A percentile compares a stretch with the other conserved stretches of the same genome.
Evolutionary conservation across 2,329 filamentous ascomycete genomes (phyloP).

Genomic region (Pyrenophora seminiperda): DNA sequence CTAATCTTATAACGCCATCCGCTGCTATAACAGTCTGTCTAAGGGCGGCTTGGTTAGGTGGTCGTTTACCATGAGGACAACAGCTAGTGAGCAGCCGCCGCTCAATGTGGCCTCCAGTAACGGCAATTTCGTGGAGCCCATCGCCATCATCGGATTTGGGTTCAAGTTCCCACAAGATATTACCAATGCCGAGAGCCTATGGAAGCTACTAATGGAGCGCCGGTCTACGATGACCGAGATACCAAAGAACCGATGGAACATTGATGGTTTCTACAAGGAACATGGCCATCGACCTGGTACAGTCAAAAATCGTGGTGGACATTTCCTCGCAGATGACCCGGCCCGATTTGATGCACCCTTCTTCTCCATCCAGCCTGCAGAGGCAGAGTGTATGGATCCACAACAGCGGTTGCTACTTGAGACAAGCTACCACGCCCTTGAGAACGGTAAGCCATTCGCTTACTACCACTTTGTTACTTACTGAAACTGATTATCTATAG

Average conservation of each 20-base stretch:
- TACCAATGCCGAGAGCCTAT: slow-evolving; percentile 19
- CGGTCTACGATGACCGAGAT: slow-evolving; percentile 21
- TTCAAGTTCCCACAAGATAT: slow-evolving; percentile 32
- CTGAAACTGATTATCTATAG: not conserved
- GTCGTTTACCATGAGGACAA: no score
- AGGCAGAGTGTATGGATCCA: slow-evolving; percentile 35
- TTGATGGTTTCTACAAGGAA: slow-evolving; percentile 25
- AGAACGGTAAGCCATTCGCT: slow-evolving; percentile 21
- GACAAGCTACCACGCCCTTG: slow-evolving; percentile 35
- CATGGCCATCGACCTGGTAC: slow-evolving; percentile 13
- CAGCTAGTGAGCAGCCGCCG: no score
- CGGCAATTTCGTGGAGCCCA: not conserved
- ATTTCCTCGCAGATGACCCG: slow-evolving; percentile 28
- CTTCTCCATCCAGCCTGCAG: slow-evolving; percentile 24
- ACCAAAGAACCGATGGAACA: slow-evolving; percentile 25
- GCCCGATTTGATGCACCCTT: slow-evolving; percentile 31
- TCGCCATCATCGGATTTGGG: slow-evolving; percentile 48
- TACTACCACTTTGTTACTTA: not conserved
- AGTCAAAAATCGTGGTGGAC: slow-evolving; percentile 18
- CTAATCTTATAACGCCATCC: no score
- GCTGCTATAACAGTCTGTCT: no score
- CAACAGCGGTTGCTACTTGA: slow-evolving; percentile 35
- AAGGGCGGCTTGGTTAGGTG: no score
- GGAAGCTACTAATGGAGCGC: slow-evolving; percentile 27
- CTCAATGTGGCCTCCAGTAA: not conserved